Base-by-base conservation (phyloP, 257 asterid genomes). In the Echites panduratus region DNA sequence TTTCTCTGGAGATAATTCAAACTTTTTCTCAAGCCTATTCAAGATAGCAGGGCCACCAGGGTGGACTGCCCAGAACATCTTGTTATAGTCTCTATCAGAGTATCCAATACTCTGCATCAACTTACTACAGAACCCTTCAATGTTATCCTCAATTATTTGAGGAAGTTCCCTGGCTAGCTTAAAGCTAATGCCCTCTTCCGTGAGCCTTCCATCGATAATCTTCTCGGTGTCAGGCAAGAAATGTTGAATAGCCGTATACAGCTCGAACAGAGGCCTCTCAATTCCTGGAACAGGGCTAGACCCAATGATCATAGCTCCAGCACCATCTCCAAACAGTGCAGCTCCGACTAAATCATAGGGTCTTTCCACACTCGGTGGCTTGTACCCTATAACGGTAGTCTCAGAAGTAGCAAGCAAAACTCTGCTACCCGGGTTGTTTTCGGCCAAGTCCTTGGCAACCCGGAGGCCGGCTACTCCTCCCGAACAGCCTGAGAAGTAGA, bases 381-480 rank as follows among this genome's bases (percentile, higher is more conserved):
- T 87, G 83, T 85, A 94, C 58, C 99, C 99, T 4, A 94, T 89
- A 20, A 91, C 84, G 4, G 99, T 91, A 3, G 97, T 94, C 78
- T 94, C 97, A 1, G 99, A 89, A 29, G 99, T 95, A 5, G 97
- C 94, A 2, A 95, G 84, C 24, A 95, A 12, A 2, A 95, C 87
- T 19, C 99, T 80, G 45, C 96, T 89, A 0, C 97, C 96, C 2
- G 97, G 98, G 65, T 95, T 95, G 84, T 95, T 95, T 82, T 95
- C 97, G 4, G 96, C 96, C 19, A 95, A 83, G 87, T 95, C 99
- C 73, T 95, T 95, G 4, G 98, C 98, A 3, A 92, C 94, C 0
- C 99, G 84, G 32, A 95, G 90, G 81, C 99, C 99, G 4, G 99
- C 99, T 4, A 92, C 99, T 6, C 98, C 99, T 1, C 99, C 98